Percentiles rank a stretch among this genome's conserved stretches.
phyloP scores from a whole-genome alignment of 1,284 basidiomycete genomes.

The Trichosporon coremiiforme region DNA sequence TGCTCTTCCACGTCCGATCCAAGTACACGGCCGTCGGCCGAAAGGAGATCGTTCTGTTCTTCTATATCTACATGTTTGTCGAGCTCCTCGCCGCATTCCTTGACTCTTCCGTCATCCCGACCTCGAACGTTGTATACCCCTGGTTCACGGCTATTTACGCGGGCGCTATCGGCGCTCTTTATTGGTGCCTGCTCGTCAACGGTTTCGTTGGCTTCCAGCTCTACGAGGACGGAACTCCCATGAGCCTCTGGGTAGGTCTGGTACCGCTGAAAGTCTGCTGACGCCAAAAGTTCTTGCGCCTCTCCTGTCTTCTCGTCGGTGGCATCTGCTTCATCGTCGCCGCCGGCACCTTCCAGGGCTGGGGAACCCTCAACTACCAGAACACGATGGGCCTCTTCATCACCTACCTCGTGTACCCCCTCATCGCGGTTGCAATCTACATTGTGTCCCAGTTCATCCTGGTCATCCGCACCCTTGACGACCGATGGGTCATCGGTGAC shows the following conservation, averaged over 20 bases:
- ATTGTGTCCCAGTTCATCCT: constrained; percentile 88
- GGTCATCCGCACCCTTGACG: constrained; percentile 94
- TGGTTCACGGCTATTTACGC: constrained; percentile 96
- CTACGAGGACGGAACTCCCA: constrained; percentile 94
- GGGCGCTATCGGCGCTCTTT: constrained; percentile 82
- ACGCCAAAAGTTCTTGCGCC: constrained; percentile 75
- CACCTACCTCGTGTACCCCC: constrained; percentile 92
- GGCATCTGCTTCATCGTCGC: constrained; percentile 84
- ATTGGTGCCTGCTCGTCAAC: constrained; percentile 91
- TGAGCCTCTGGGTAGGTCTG: constrained; percentile 86
- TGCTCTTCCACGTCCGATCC: constrained; percentile 95
- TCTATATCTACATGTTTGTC: constrained; percentile 92
- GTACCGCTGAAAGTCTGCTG: not conserved
- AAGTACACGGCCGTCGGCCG: constrained; percentile 99
- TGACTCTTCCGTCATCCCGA: constrained; percentile 94
- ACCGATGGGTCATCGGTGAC: constrained; percentile 85
- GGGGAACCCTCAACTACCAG: constrained; percentile 74
- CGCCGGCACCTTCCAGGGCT: constrained; percentile 87
- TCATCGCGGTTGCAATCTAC: constrained; percentile 86
- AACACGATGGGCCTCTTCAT: constrained; percentile 86
- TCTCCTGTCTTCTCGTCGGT: constrained; percentile 78
- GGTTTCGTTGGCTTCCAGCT: constrained; percentile 99
- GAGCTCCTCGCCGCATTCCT: constrained; percentile 94
- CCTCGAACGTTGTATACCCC: constrained; percentile 78
- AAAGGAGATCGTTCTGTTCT: constrained; percentile 97